phyloP scores from a whole-genome alignment of 164 flowering plant species.

The Litsea cubeba region DNA sequence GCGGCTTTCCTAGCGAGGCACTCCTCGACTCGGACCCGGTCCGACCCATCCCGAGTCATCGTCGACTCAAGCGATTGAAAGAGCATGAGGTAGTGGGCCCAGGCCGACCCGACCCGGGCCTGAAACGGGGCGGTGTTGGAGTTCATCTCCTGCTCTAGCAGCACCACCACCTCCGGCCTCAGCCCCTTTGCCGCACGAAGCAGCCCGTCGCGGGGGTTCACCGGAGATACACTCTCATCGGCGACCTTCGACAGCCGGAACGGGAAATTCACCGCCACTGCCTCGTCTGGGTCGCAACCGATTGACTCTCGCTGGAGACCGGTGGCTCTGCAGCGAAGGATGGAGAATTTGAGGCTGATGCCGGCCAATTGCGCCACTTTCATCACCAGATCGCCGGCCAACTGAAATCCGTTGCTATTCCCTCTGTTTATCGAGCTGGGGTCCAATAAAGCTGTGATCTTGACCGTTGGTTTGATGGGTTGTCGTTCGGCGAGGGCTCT shows the following conservation, averaged over 20 bases:
- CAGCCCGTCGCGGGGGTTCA: constrained; percentile 76
- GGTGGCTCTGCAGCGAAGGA: constrained; percentile 13
- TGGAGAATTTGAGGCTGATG: constrained; percentile 30
- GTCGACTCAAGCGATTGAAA: constrained; percentile 68
- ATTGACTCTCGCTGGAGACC: constrained; percentile 50
- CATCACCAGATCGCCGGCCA: constrained; percentile 39
- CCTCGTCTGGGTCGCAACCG: constrained; percentile 46
- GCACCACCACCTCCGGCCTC: constrained; percentile 53
- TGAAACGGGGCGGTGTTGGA: constrained; percentile 76
- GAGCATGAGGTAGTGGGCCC: constrained; percentile 51
- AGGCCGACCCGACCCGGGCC: constrained; percentile 50
- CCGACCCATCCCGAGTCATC: constrained; percentile 28
- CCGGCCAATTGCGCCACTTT: constrained; percentile 44
- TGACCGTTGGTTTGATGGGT: constrained; percentile 25
- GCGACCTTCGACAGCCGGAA: constrained; percentile 53
- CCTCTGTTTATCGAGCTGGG: not conserved
- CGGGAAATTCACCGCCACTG: constrained; percentile 73
- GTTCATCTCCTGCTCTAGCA: constrained; percentile 84
- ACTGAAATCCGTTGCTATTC: constrained; percentile 13
- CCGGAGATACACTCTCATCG: constrained; percentile 91
- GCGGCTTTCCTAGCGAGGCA: constrained; percentile 51
- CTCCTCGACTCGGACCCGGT: constrained; percentile 56
- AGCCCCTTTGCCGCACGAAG: constrained; percentile 66
- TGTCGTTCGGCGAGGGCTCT: constrained; percentile 39
- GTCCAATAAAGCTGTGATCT: constrained; percentile 49